Evolutionary conservation across 2,329 filamentous ascomycete genomes (phyloP).

Genomic region (Stagonosporopsis rhizophila): DNA sequence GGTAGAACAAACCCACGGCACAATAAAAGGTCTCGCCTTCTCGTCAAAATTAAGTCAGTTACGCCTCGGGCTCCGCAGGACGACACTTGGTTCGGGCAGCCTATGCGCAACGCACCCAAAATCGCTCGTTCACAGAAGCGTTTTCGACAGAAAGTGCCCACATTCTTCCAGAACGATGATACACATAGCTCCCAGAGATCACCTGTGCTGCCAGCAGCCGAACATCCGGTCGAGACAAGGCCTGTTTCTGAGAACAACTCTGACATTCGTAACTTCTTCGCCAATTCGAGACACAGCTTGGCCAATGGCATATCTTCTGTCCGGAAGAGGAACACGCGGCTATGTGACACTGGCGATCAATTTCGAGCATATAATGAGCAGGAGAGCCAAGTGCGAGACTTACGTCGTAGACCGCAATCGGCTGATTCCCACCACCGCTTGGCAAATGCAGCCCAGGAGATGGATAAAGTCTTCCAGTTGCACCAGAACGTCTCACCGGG

Average conservation of each 20-base stretch:
- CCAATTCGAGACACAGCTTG: not conserved
- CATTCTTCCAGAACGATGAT: not conserved
- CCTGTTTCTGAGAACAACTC: constrained; percentile 23
- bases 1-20: not conserved
- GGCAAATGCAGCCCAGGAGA: not conserved
- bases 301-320: not conserved
- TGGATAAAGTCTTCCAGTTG: constrained; percentile 4
- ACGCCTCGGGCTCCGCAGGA: constrained; percentile 27
- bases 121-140: constrained; percentile 11
- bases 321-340: too few species aligned
- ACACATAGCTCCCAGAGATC: not conserved
- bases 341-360: constrained; percentile 6
- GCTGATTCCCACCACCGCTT: not conserved
- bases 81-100: constrained; percentile 34
- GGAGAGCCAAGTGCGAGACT: not conserved
- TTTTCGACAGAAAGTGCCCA: not conserved
- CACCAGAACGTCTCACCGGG: not conserved
- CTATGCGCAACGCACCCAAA: constrained; percentile 14
- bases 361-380: constrained; percentile 17
- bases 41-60: constrained; percentile 38
- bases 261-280: constrained; percentile 40
- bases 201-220: not conserved
- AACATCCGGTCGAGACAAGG: not conserved
- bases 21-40: not conserved
- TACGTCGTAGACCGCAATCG: not conserved